phyloP scores from a whole-genome alignment of 83 land plant species.

The Diphasiastrum complanatum region DNA sequence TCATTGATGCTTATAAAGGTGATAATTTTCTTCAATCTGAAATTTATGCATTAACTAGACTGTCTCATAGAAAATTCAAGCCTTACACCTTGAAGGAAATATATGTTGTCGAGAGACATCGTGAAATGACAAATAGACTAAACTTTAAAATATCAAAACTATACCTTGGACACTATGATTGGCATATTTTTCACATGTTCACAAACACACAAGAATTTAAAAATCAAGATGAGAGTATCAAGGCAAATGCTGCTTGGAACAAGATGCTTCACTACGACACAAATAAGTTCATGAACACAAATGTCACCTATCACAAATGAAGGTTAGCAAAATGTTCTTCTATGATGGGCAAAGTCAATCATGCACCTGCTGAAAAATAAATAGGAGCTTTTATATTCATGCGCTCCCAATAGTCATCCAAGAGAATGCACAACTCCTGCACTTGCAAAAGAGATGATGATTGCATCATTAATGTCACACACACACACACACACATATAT shows the following conservation, averaged over 20 bases:
- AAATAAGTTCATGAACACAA: not conserved
- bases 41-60: too few species aligned
- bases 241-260: not conserved
- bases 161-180: too few species aligned
- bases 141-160: too few species aligned
- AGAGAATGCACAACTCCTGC: constrained; percentile 85
- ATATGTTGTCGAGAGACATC: too few species aligned
- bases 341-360: not conserved
- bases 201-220: too few species aligned
- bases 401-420: constrained; percentile 98
- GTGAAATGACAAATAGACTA: too few species aligned
- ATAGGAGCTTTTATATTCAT: constrained; percentile 90
- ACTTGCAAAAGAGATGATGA: not conserved
- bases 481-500: not conserved
- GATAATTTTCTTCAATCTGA: too few species aligned
- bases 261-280: not conserved
- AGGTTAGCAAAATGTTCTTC: not conserved
- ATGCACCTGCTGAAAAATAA: constrained; percentile 85
- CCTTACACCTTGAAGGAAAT: too few species aligned
- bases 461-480: not conserved
- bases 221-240: too few species aligned
- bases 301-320: not conserved
- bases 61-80: too few species aligned
- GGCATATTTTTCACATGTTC: too few species aligned
- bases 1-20: too few species aligned